phyloP scores from a whole-genome alignment of 805 yeast genomes.

The Nadsonia fulvescens region DNA sequence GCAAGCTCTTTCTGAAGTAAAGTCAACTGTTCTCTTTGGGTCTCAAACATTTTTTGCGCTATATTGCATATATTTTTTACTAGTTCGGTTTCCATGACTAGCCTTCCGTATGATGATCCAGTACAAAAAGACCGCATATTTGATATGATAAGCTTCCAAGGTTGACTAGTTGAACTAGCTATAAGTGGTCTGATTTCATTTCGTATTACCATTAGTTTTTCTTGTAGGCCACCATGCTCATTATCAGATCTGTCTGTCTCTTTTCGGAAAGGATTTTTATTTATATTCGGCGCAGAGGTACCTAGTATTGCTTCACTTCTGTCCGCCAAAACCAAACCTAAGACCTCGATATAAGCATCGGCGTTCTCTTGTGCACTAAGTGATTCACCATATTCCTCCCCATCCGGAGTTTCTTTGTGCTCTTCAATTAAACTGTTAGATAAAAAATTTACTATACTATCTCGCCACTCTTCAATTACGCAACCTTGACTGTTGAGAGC shows the following conservation, averaged over 20 bases:
- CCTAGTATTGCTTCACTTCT: constrained; percentile 26
- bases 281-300: constrained; percentile 12
- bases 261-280: too few species aligned
- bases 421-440: constrained; percentile 33
- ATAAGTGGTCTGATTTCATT: too few species aligned
- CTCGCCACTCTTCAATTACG: constrained; percentile 34
- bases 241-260: too few species aligned
- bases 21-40: constrained; percentile 6
- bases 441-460: constrained; percentile 25
- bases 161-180: too few species aligned
- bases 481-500: constrained; percentile 33
- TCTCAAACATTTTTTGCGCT: constrained; percentile 2
- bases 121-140: too few species aligned
- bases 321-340: constrained; percentile 21
- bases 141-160: too few species aligned
- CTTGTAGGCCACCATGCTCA: constrained; percentile 10
- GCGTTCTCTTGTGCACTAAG: constrained; percentile 60
- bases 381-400: constrained; percentile 64
- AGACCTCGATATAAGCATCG: constrained; percentile 16
- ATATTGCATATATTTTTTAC: too few species aligned
- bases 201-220: constrained; percentile 1
- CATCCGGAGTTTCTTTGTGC: constrained; percentile 35
- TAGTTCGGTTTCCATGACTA: too few species aligned
- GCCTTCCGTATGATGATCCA: too few species aligned
- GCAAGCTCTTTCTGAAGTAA: constrained; percentile 14